Percentiles rank a stretch among this genome's conserved stretches.
Evolutionary conservation across 1,284 basidiomycete species (phyloP).

Genomic region (Exobasidium cylindrosporum): DNA sequence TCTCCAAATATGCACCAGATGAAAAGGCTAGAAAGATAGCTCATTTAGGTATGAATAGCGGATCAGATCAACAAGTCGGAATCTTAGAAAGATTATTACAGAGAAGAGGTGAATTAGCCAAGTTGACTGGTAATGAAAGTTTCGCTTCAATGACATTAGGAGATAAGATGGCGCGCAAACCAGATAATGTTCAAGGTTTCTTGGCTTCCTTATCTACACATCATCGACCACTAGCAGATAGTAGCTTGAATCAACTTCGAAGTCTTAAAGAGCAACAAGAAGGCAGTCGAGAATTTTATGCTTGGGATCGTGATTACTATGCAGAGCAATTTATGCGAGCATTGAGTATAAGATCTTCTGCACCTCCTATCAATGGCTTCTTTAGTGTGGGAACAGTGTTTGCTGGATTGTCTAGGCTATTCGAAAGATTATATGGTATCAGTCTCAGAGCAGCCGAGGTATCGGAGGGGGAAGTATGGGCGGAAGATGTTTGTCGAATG

Average conservation of each 20-base stretch:
- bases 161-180: conserved; percentile 52
- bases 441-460: conserved; percentile 38
- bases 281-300: conserved; percentile 7
- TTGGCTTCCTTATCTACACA: conserved; percentile 39
- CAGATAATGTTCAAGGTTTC: conserved; percentile 43
- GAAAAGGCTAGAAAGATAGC: conserved; percentile 77
- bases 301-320: conserved; percentile 53
- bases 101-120: conserved; percentile 42
- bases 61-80: conserved; percentile 32
- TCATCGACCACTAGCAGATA: conserved; percentile 35
- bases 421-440: conserved; percentile 48
- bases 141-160: conserved; percentile 50
- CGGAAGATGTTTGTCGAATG: conserved; percentile 79
- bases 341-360: conserved; percentile 11
- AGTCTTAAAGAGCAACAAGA: conserved; percentile 29
- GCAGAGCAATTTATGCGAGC: conserved; percentile 37
- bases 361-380: conserved; percentile 41
- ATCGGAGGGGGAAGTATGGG: conserved; percentile 79
- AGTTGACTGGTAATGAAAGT: conserved; percentile 42
- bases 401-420: conserved; percentile 46
- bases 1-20: conserved; percentile 75
- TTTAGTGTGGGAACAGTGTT: conserved; percentile 51
- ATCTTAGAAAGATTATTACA: conserved; percentile 44
- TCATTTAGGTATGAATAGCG: conserved; percentile 59
- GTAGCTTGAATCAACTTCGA: conserved; percentile 35